Evolutionary conservation across 192 early-diverging fungal species (phyloP).

Genomic region (Linnemannia zychae): DNA sequence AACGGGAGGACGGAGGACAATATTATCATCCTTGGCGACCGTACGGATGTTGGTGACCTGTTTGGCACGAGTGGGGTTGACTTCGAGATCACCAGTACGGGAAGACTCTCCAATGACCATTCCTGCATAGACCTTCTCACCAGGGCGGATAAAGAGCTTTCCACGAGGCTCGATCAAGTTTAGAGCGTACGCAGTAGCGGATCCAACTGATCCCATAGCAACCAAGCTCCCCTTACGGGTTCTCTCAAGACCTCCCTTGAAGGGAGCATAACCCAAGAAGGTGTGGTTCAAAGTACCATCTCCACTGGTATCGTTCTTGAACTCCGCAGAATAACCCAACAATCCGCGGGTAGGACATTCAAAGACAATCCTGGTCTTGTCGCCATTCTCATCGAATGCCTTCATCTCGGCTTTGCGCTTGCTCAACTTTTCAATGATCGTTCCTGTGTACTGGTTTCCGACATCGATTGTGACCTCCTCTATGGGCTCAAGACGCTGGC

Average conservation of each 20-base stretch:
- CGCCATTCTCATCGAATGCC: slow-evolving; percentile 75
- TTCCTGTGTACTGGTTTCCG: slow-evolving; percentile 77
- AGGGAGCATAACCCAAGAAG: slow-evolving; percentile 78
- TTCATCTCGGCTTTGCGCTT: slow-evolving; percentile 87
- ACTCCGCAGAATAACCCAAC: slow-evolving; percentile 88
- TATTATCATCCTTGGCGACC: slow-evolving; percentile 83
- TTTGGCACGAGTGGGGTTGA: slow-evolving; percentile 88
- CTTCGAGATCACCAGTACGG: slow-evolving; percentile 83
- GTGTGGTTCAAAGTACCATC: slow-evolving; percentile 87
- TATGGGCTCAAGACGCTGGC: slow-evolving; percentile 77
- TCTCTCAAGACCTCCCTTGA: slow-evolving; percentile 79
- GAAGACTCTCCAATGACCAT: slow-evolving; percentile 91
- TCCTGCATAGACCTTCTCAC: slow-evolving; percentile 84
- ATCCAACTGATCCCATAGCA: slow-evolving; percentile 72
- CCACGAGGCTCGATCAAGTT: slow-evolving; percentile 83
- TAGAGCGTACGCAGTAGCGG: slow-evolving; percentile 81
- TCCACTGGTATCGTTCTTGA: slow-evolving; percentile 90
- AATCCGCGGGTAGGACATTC: slow-evolving; percentile 86
- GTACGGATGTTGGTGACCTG: slow-evolving; percentile 85
- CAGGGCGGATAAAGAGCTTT: slow-evolving; percentile 80
- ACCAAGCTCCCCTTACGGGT: slow-evolving; percentile 84
- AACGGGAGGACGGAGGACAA: slow-evolving; percentile 77
- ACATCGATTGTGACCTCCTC: slow-evolving; percentile 90
- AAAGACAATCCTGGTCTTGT: slow-evolving; percentile 83
- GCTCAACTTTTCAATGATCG: slow-evolving; percentile 88